Percentiles rank a stretch among this genome's conserved stretches.
Evolutionary conservation across 2,329 filamentous ascomycete species (phyloP).

Genomic region (Myriosclerotinia duriaeana): DNA sequence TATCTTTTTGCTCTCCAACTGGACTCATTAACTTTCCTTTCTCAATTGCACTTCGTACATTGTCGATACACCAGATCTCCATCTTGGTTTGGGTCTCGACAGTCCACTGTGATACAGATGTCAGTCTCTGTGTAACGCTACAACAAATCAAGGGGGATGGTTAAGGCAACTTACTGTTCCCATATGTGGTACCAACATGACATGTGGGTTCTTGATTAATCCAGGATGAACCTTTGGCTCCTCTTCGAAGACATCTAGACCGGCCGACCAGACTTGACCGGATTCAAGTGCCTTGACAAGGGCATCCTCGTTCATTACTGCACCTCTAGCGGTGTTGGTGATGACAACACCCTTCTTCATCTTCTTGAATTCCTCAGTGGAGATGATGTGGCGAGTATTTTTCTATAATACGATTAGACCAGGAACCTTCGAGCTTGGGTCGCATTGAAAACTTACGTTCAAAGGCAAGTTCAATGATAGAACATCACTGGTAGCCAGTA

Average conservation of each 20-base stretch:
- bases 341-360: conserved; percentile 80
- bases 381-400: conserved; percentile 74
- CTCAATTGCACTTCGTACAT: conserved; percentile 63
- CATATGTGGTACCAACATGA: conserved; percentile 80
- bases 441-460: conserved; percentile 59
- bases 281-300: conserved; percentile 70
- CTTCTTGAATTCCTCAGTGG: conserved; percentile 64
- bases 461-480: conserved; percentile 78
- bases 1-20: conserved; percentile 67
- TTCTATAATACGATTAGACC: conserved; percentile 41
- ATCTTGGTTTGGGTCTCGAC: conserved; percentile 63
- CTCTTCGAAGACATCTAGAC: conserved; percentile 80
- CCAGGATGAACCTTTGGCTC: conserved; percentile 76
- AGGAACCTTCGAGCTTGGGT: background rate
- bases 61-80: conserved; percentile 74
- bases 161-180: conserved; percentile 53
- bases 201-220: conserved; percentile 66
- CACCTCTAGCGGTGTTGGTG: conserved; percentile 80
- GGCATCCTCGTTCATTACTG: conserved; percentile 78
- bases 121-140: background rate
- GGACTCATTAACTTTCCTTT: conserved; percentile 63
- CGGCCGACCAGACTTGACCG: conserved; percentile 68
- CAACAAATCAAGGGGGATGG: no score
- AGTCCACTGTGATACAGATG: conserved; percentile 54
- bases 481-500: conserved; percentile 70